A percentile compares a stretch with the other conserved stretches of the same genome.
These are phyloP conservation scores for Bigelowiella natans DNA, from an alignment of 78 protist genomes.

Conservation along the genomic window DNA sequence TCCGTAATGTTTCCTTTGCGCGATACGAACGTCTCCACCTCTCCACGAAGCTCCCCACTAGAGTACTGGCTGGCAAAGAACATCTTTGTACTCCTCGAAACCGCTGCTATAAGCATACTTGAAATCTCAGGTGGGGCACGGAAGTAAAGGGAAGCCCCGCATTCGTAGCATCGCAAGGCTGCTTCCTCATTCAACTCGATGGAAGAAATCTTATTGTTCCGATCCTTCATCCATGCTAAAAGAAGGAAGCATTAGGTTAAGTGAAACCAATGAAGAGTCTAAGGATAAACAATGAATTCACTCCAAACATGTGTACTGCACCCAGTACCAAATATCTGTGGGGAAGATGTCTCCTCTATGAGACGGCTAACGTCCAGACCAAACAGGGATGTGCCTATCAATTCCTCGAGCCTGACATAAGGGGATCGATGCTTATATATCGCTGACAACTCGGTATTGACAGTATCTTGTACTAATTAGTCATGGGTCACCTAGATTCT, in stretches of 20 bases:
- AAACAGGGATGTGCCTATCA: not conserved
- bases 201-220: not conserved
- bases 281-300: not conserved
- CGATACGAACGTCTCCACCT: conserved; percentile 20
- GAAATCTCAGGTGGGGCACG: conserved; percentile 10
- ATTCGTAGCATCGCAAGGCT: not conserved
- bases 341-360: not conserved
- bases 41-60: not conserved
- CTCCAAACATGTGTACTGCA: not conserved
- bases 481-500: not conserved
- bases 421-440: not conserved
- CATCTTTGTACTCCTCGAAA: not conserved
- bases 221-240: not conserved
- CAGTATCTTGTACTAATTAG: too few relatives aligned
- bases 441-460: not conserved
- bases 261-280: too few relatives aligned
- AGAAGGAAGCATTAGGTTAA: too few relatives aligned
- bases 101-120: not conserved
- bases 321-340: not conserved
- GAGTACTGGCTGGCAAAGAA: not conserved
- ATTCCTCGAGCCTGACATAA: not conserved
- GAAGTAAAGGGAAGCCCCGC: conserved; percentile 26
- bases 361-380: not conserved
- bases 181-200: not conserved
- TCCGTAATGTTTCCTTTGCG: conserved; percentile 18